These are phyloP conservation scores for Pecoramyces ruminantium DNA, from an alignment of 192 early-diverging fungal genomes.

Conservation along the genomic window DNA sequence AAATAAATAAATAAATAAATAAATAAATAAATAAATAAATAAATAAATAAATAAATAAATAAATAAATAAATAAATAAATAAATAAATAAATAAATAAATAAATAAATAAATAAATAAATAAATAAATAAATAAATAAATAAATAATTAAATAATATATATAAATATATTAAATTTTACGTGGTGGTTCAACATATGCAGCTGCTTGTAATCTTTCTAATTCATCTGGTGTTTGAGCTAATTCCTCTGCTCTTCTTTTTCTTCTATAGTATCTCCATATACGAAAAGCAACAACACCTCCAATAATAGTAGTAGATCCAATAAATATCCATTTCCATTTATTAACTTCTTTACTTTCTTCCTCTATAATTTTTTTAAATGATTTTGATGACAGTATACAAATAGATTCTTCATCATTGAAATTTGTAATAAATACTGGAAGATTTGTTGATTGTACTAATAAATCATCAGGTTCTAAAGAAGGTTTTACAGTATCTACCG, in stretches of 20 bases:
- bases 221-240: neutral
- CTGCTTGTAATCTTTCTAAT: neutral
- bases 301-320: neutral
- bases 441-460: neutral
- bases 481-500: no score
- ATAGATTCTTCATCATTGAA: neutral
- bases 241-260: neutral
- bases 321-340: neutral
- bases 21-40: no score
- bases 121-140: no score
- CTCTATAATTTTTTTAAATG: neutral
- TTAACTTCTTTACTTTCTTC: neutral
- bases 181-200: neutral
- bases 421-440: neutral
- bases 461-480: neutral
- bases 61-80: no score
- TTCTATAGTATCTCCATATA: neutral
- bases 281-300: neutral
- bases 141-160: no score
- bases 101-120: no score
- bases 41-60: no score
- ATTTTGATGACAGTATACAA: neutral
- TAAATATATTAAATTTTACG: no score
- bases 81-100: no score
- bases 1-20: no score